Base-by-base conservation (phyloP, 2,329 filamentous ascomycete genomes). In the Sclerotinia trifoliorum region DNA sequence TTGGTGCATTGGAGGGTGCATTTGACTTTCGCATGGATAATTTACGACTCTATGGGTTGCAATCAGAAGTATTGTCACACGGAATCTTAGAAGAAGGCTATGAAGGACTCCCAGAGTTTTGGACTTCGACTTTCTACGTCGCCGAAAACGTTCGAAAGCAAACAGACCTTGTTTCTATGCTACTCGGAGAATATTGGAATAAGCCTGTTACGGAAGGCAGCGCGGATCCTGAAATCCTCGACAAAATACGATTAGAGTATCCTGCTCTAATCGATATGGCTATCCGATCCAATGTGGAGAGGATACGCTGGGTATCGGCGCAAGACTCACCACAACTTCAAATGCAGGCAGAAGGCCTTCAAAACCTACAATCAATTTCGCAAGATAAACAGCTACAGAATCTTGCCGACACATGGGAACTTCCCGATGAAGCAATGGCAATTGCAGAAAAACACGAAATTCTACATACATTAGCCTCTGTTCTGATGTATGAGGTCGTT, bases 11-110 rank as follows among this genome's bases (percentile, higher is more conserved):
- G 48, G 83, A 88, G 71, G 84, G 84, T 4, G 87, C 85, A 3
- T 90, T 86, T 73, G 83, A 85, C 1, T 97, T 96, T 78, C 89
- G 95, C 52, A 82, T 85, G 70, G 84, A 86, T 48, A 90, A 94
- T 73, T 82, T 90, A 17, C 80, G 82, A 2, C 79, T 87, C 4
- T 98, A 97, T 77, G 93, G 92, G 2, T 83, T 97, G 5, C 83
- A 85, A 24, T 80, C 85, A 21, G 90, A 93, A 71, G 81, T 85
- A 64, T 78, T 95, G 44, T 82, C 87, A 61, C 82, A 89, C 71
- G 89, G 90, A 8, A 85, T 92, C 32, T 79, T 92, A 13, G 80
- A 81, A 2, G 80, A 84, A 21, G 85, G 86, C 56, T 94, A 93
- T 75, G 84, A 88, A 26, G 86, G 84, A 15, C 83, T 97, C 11